Percentiles rank a stretch among this genome's conserved stretches.
phyloP scores from a whole-genome alignment of 495 filamentous ascomycete species.

The Penicillium psychrofluorescens region DNA sequence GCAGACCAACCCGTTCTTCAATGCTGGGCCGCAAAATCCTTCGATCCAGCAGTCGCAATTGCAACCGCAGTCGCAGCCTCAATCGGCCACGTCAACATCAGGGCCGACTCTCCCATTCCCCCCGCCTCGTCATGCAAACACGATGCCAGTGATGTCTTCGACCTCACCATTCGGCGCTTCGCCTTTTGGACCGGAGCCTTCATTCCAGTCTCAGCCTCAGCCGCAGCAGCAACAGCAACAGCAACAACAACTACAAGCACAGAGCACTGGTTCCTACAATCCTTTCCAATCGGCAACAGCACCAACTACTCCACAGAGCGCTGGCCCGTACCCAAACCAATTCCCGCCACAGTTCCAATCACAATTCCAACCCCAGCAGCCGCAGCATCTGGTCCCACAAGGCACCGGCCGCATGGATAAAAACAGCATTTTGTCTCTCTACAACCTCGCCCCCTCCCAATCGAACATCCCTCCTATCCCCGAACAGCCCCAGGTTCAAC shows the following conservation, averaged over 20 bases:
- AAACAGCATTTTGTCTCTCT: slow-evolving; percentile 79
- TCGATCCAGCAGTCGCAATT: slow-evolving; percentile 1
- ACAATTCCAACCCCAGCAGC: slow-evolving; percentile 14
- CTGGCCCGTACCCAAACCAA: slow-evolving; percentile 16
- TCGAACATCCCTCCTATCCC: slow-evolving; percentile 25
- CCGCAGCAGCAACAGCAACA: slow-evolving; percentile 25
- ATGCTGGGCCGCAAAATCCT: slow-evolving; percentile 28
- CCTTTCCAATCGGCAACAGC: slow-evolving; percentile 30
- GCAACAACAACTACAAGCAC: slow-evolving; percentile 27
- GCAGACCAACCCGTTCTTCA: slow-evolving; percentile 50
- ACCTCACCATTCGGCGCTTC: slow-evolving; percentile 25
- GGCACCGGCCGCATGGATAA: slow-evolving; percentile 58
- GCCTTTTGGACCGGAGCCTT: slow-evolving; percentile 29
- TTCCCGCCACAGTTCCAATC: slow-evolving; percentile 21
- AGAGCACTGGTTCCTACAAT: slow-evolving; percentile 19
- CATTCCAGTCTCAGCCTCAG: slow-evolving; percentile 28
- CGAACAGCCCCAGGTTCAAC: slow-evolving; percentile 23
- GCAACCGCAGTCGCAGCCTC: slow-evolving; percentile 10
- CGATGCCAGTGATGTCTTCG: slow-evolving; percentile 32
- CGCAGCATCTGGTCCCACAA: slow-evolving; percentile 35
- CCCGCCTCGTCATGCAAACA: slow-evolving; percentile 33
- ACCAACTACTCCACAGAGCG: slow-evolving; percentile 20
- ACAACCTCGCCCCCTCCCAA: slow-evolving; percentile 69
- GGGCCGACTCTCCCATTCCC: slow-evolving; percentile 24
- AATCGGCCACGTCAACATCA: slow-evolving; percentile 19